Evolutionary conservation across 83 land plant genomes (phyloP), one percentile per base, ranked within the genome.

Genomic region (Thuja plicata): DNA sequence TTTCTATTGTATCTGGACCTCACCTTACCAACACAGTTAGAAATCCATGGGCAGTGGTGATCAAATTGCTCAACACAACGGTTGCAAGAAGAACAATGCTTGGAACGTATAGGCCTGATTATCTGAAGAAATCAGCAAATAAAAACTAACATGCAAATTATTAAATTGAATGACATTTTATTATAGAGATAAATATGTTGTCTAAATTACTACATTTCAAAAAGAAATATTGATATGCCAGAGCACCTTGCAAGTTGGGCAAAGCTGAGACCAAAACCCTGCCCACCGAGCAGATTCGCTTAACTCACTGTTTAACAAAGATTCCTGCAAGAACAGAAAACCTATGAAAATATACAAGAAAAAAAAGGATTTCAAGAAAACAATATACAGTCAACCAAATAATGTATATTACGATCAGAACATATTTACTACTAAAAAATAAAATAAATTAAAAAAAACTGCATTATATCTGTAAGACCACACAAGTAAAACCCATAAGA

Each of bases 21-120:
- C 43, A 98, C 99, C 99, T 98, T 98, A 70, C 99, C 99, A 66
- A 98, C 97, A 88, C 99, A 98, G 88, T 98, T 98, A 35, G 97
- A 98, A 85, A 98, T 96, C 99, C 99, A 98, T 57, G 99, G 99
- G 91, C 99, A 98, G 86, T 98, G 99, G 92, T 97, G 99, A 87
- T 98, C 99, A 93, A 98, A 98, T 87, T 98, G 99, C 81, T 98
- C 99, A 32, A 98, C 99, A 92, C 99, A 98, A 82, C 93, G 96
- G 83, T 97, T 97, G 92, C 99, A 98, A 74, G 95, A 85, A 57
- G 99, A 93, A 83, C 99, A 98, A 89, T 98, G 99, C 92, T 98
- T 98, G 38, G 99, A 96, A n/a, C 99, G 94, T 76, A 96, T 70
- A 70, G 99, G 99, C 82, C 99, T 92, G 46, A 98, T 95, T 87